Evolutionary conservation across 495 filamentous ascomycete genomes (phyloP).

Genomic region (Chaetomium cochliodes): DNA sequence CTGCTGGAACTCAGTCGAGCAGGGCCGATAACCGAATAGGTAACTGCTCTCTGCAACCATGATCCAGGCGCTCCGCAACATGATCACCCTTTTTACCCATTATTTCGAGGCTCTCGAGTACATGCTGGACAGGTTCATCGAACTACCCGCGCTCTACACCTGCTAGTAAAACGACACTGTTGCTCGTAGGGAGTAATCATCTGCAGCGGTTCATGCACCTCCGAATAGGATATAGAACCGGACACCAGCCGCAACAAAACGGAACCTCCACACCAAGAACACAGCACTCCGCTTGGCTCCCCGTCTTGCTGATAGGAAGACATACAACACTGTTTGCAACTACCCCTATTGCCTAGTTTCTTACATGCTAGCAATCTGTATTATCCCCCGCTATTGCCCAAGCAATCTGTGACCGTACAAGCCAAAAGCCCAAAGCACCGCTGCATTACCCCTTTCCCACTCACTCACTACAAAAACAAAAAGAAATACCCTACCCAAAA

Average conservation of each 20-base stretch:
- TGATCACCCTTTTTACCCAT: constrained; percentile 97
- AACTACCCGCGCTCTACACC: constrained; percentile 90
- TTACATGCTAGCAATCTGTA: not conserved
- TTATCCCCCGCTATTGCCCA: not conserved
- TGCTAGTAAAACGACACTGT: constrained; percentile 99
- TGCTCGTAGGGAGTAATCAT: constrained; percentile 94
- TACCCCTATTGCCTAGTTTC: not conserved
- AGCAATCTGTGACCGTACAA: constrained; percentile 5
- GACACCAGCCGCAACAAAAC: not conserved
- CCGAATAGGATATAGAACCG: not conserved
- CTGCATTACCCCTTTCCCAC: not conserved
- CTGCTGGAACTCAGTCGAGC: not conserved
- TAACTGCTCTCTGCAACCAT: constrained; percentile 98
- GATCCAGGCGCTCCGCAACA: constrained; percentile 96
- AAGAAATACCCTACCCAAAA: not conserved
- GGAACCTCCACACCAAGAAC: not conserved
- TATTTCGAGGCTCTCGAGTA: constrained; percentile 94
- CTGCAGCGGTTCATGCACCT: constrained; percentile 96
- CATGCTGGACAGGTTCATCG: constrained; percentile 93
- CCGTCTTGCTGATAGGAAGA: not conserved
- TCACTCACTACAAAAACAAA: too few relatives aligned
- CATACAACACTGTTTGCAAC: not conserved
- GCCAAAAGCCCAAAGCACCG: not conserved
- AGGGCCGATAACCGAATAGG: not conserved
- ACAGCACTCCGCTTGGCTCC: not conserved